phyloP scores from a whole-genome alignment of 2,329 filamentous ascomycete genomes.

The Cladosporium sp. region DNA sequence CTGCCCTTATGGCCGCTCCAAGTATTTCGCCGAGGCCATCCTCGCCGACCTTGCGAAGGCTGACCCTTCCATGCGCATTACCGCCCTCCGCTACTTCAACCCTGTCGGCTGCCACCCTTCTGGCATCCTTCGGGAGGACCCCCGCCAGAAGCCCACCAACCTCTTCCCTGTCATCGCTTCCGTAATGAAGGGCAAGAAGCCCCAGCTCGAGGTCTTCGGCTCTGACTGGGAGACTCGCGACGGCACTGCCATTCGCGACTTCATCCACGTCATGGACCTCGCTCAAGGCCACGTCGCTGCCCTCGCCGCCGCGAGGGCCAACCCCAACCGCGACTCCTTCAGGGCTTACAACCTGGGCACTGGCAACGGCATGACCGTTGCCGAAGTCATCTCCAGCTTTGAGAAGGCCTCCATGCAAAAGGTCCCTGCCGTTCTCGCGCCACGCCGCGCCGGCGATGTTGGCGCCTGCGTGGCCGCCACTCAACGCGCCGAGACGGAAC shows the following conservation, averaged over 20 bases:
- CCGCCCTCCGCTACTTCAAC: slow-evolving; percentile 62
- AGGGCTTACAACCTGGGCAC: slow-evolving; percentile 39
- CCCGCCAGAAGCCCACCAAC: slow-evolving; percentile 56
- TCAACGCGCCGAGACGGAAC: slow-evolving; percentile 32
- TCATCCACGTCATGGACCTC: slow-evolving; percentile 61
- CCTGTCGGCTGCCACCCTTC: slow-evolving; percentile 61
- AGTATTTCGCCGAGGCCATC: slow-evolving; percentile 63
- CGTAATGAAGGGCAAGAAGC: slow-evolving; percentile 51
- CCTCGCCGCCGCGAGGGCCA: slow-evolving; percentile 34
- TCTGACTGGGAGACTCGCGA: slow-evolving; percentile 60
- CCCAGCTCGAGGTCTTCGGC: slow-evolving; percentile 56
- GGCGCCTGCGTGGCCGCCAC: slow-evolving; percentile 37
- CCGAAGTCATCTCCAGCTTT: slow-evolving; percentile 36
- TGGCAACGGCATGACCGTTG: slow-evolving; percentile 37
- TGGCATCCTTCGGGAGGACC: slow-evolving; percentile 59
- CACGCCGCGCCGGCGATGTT: slow-evolving; percentile 37
- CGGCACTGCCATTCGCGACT: slow-evolving; percentile 61
- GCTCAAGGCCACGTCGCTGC: slow-evolving; percentile 60
- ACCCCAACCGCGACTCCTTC: slow-evolving; percentile 29
- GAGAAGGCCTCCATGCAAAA: slow-evolving; percentile 30
- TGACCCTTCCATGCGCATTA: slow-evolving; percentile 57
- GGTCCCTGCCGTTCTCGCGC: slow-evolving; percentile 33
- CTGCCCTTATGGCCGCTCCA: slow-evolving; percentile 60
- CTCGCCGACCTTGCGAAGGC: slow-evolving; percentile 55
- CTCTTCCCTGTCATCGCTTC: slow-evolving; percentile 59